Base-by-base conservation (phyloP, 148 eudicot genomes). In the Vaccinium myrtillus region DNA sequence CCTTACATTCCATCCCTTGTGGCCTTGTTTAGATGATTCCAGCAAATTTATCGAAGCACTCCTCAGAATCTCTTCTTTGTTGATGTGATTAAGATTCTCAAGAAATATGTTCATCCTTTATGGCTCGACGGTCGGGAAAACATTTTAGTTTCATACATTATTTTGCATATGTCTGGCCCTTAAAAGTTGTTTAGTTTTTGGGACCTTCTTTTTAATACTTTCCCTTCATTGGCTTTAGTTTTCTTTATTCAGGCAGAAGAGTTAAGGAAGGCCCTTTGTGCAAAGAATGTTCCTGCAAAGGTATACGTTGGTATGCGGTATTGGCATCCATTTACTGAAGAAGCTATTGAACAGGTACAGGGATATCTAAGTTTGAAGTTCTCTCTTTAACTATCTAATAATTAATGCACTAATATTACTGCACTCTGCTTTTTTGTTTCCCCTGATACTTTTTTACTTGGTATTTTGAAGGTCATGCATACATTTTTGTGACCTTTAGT, bases 321-420 rank as follows among this genome's bases (percentile, higher is more conserved):
- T 83, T 97, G 99, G 99, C 99, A 97, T 87, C 99, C 99, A 11
- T 97, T 97, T 87, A 97, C 99, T 30, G 99, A 97, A 90, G 99
- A 97, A 89, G 99, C 99, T 85, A 95, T 97, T 81, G 98, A 97
- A 83, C 93, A 95, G 98, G 99, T 95, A 87, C 25, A 53, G 49
- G 23, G 1, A 58, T 21, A 77, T 53, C 16, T 18, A 59, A 67
- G 25, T 56, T 85, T 59, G 36, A 65, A 58, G 12, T 55, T 27
- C 67, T 85, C 70, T 53, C 39, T 51, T 9, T 69, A 5, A 50
- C 25, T 36, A 76, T 43, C 63, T 10, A 67, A 27, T 59, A 7
- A 8, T 23, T 61, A 50, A 56, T 15, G 8, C 2, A 11, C 65
- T 51, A 76, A 58, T 15, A 9, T 58, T 8, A 25, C 9, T 43